A percentile compares a stretch with the other conserved stretches of the same genome.
Evolutionary conservation across 306 rosid species (phyloP).

Genomic region (Castanea mollissima): DNA sequence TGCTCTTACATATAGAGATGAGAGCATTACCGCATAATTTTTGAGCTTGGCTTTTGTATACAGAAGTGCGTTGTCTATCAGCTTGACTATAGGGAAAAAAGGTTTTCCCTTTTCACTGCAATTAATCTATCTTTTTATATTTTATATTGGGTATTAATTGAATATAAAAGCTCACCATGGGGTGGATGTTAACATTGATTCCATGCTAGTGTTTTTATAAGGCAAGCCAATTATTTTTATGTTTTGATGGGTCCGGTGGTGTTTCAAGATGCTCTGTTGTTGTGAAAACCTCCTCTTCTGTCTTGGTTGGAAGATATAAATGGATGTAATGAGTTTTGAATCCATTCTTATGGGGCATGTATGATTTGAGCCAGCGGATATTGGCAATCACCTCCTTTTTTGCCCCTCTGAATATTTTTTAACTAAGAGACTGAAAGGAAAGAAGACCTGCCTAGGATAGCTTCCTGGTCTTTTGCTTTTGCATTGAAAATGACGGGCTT

Average conservation of each 20-base stretch:
- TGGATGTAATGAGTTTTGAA: too few species aligned
- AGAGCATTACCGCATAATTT: neutral
- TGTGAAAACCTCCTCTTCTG: neutral
- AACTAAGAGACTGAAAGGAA: too few species aligned
- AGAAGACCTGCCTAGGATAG: too few species aligned
- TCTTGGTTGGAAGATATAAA: too few species aligned
- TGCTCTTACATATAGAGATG: neutral
- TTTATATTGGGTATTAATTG: neutral
- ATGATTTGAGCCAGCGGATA: too few species aligned
- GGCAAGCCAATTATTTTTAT: neutral
- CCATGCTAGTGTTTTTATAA: neutral
- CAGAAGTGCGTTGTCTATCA: neutral
- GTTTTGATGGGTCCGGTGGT: neutral
- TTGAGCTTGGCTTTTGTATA: neutral
- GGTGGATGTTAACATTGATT: neutral
- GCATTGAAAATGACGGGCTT: too few species aligned
- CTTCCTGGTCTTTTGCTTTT: too few species aligned
- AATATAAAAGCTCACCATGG: neutral
- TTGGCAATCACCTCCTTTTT: too few species aligned
- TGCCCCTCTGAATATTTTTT: too few species aligned
- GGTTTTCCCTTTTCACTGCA: neutral
- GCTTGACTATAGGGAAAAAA: neutral
- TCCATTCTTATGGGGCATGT: too few species aligned
- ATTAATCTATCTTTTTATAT: neutral
- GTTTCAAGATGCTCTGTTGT: neutral